These are phyloP conservation scores for Abrus pulchellus DNA, from an alignment of 306 rosid genomes.

Conservation along the genomic window DNA sequence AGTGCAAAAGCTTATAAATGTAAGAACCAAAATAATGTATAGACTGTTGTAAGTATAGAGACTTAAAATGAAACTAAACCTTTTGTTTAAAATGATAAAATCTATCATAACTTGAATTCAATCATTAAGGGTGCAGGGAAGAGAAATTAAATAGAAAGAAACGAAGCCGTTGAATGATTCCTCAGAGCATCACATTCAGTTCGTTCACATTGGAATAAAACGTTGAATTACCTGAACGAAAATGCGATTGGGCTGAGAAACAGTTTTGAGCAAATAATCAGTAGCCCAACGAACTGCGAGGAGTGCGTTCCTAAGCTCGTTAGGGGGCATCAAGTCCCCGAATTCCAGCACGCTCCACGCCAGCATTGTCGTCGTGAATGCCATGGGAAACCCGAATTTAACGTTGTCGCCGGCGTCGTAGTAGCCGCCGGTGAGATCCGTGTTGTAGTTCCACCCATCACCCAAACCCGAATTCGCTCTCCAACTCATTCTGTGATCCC, in stretches of 20 bases:
- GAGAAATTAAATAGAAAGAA: not conserved
- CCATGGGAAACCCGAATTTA: slow-evolving; percentile 60
- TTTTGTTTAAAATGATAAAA: no score
- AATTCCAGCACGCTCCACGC: slow-evolving; percentile 56
- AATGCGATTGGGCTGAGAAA: slow-evolving; percentile 86
- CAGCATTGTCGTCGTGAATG: slow-evolving; percentile 57
- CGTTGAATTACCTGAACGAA: slow-evolving; percentile 72
- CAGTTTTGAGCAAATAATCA: slow-evolving; percentile 82
- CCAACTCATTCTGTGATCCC: slow-evolving; percentile 71
- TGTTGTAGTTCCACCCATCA: slow-evolving; percentile 74
- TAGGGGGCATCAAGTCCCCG: slow-evolving; percentile 56
- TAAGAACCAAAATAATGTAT: no score
- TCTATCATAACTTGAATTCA: not conserved
- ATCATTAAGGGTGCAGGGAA: not conserved
- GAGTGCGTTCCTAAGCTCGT: slow-evolving; percentile 60
- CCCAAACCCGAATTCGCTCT: slow-evolving; percentile 70
- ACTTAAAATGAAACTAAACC: no score
- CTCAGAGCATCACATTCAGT: not conserved
- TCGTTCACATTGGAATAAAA: no score
- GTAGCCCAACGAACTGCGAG: slow-evolving; percentile 84
- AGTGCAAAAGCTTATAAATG: no score
- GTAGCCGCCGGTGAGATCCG: slow-evolving; percentile 59
- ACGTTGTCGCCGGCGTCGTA: slow-evolving; percentile 59
- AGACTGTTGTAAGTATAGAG: no score
- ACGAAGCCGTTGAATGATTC: not conserved